Evolutionary conservation across 495 filamentous ascomycete genomes (phyloP).

Genomic region (Hyphodiscus hymeniophilus): DNA sequence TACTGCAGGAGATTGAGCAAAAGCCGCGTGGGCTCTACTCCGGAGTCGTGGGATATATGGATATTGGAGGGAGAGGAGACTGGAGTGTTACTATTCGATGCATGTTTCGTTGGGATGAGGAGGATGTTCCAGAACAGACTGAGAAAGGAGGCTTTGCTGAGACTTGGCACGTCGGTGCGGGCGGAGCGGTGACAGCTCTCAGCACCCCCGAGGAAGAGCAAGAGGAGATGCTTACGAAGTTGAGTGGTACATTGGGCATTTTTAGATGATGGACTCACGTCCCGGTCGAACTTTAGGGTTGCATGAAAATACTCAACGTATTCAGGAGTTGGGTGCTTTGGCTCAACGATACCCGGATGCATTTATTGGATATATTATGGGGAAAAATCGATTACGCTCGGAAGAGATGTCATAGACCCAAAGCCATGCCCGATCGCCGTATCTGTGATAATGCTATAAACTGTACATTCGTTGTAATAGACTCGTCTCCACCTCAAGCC

Average conservation of each 20-base stretch:
- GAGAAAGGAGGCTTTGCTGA: slow-evolving; percentile 27
- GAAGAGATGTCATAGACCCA: neutral
- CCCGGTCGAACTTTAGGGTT: neutral
- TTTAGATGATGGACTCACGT: slow-evolving; percentile 22
- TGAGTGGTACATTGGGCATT: slow-evolving; percentile 54
- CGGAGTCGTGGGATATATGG: slow-evolving; percentile 83
- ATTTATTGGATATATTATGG: slow-evolving; percentile 3
- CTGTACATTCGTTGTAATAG: neutral
- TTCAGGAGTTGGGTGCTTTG: slow-evolving; percentile 5
- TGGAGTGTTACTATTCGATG: slow-evolving; percentile 84
- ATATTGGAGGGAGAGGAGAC: slow-evolving; percentile 75
- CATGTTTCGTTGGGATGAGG: slow-evolving; percentile 59
- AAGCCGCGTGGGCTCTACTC: slow-evolving; percentile 72
- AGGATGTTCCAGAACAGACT: slow-evolving; percentile 20
- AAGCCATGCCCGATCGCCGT: neutral
- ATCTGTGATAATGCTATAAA: neutral
- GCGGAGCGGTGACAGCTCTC: slow-evolving; percentile 77
- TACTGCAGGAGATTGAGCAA: slow-evolving; percentile 62
- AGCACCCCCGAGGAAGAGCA: slow-evolving; percentile 72
- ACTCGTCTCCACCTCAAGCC: neutral
- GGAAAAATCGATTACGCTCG: neutral
- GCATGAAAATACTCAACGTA: slow-evolving; percentile 21
- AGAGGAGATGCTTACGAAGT: slow-evolving; percentile 86
- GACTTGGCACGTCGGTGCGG: slow-evolving; percentile 78
- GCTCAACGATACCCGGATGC: slow-evolving; percentile 18